phyloP scores from a whole-genome alignment of 768 basidiomycete genomes.

The Amanita jacksonii region DNA sequence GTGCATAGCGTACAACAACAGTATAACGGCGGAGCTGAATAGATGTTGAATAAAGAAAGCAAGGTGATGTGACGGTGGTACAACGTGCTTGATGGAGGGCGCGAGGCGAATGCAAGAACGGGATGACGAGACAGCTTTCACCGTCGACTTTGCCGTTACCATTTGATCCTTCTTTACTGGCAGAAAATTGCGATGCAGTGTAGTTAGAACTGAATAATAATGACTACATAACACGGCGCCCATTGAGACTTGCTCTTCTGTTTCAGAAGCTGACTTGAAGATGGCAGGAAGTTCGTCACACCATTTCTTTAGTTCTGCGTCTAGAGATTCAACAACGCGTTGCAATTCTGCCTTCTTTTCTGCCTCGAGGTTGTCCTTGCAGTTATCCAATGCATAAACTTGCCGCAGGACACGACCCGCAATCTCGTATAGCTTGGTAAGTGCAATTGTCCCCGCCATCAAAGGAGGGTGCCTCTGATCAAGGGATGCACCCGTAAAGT shows the following conservation, averaged over 20 bases:
- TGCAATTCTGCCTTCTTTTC: slow-evolving; percentile 73
- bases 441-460: slow-evolving; percentile 74
- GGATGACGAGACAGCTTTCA: slow-evolving; percentile 76
- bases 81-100: slow-evolving; percentile 74
- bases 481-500: slow-evolving; percentile 56
- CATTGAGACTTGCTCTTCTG: slow-evolving; percentile 77
- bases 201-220: slow-evolving; percentile 82
- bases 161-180: slow-evolving; percentile 69
- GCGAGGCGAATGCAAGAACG: slow-evolving; percentile 81
- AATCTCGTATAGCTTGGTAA: slow-evolving; percentile 76
- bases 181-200: slow-evolving; percentile 81
- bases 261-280: slow-evolving; percentile 67
- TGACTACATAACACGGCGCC: slow-evolving; percentile 81
- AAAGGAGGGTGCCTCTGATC: slow-evolving; percentile 50
- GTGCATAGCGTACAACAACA: slow-evolving; percentile 82
- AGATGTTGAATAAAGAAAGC: slow-evolving; percentile 87
- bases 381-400: slow-evolving; percentile 75
- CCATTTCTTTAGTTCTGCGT: slow-evolving; percentile 73
- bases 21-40: slow-evolving; percentile 83
- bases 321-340: slow-evolving; percentile 66
- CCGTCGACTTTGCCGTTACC: slow-evolving; percentile 60
- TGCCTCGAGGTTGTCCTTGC: slow-evolving; percentile 62
- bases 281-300: slow-evolving; percentile 65
- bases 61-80: slow-evolving; percentile 79
- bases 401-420: slow-evolving; percentile 73